phyloP scores from a whole-genome alignment of 768 basidiomycete genomes.

The Serendipita indica region DNA sequence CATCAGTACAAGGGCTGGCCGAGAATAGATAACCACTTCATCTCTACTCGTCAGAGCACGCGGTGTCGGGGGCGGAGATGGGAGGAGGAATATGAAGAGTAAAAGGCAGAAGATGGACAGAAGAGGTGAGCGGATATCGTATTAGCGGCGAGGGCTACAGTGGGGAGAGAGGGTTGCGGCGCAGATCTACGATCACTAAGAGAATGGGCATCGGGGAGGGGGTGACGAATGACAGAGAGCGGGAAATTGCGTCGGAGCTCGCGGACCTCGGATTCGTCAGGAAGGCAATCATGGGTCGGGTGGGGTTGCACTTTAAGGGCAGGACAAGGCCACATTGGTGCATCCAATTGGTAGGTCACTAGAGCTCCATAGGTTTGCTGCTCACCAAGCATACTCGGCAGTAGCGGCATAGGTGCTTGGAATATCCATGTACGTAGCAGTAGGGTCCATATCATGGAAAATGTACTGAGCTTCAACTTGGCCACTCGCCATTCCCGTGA shows the following conservation, averaged over 20 bases:
- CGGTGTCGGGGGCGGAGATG: neutral
- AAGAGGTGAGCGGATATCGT: neutral
- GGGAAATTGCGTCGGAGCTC: neutral
- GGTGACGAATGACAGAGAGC: neutral
- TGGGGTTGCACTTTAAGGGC: no score
- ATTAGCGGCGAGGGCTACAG: neutral
- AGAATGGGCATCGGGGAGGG: neutral
- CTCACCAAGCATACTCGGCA: neutral
- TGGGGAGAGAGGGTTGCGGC: neutral
- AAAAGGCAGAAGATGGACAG: neutral
- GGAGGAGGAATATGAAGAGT: neutral
- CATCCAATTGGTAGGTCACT: no score
- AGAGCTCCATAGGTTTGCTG: no score
- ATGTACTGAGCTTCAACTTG: conserved; percentile 5
- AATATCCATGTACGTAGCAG: neutral
- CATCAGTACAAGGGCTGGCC: neutral
- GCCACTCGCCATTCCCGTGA: neutral
- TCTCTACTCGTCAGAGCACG: neutral
- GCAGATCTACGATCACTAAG: neutral
- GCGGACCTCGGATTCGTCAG: no score
- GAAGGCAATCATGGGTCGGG: no score
- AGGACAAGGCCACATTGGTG: no score
- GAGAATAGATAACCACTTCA: neutral
- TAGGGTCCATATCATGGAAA: conserved; percentile 6
- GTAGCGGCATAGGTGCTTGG: neutral